phyloP scores from a whole-genome alignment of 2,329 filamentous ascomycete species.

The Aureobasidium mangrovei region DNA sequence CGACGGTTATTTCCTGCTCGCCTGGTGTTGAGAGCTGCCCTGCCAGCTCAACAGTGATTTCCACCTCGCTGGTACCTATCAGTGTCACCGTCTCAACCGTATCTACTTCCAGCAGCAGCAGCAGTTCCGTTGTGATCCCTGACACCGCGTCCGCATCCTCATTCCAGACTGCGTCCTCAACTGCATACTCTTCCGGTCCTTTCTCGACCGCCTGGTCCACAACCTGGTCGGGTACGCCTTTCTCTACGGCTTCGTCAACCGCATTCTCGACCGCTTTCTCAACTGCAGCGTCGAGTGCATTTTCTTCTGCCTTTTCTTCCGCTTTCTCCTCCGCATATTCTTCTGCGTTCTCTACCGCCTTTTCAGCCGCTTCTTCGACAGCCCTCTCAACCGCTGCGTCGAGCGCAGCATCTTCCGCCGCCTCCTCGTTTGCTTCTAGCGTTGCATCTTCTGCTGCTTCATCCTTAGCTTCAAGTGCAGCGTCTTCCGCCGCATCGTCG shows the following conservation, averaged over 20 bases:
- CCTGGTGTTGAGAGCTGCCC: slow-evolving; percentile 17
- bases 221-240: slow-evolving; percentile 1
- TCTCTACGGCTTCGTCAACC: not conserved
- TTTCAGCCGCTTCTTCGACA: slow-evolving; percentile 2
- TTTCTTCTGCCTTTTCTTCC: slow-evolving; percentile 4
- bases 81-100: slow-evolving; percentile 5
- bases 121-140: too few species aligned
- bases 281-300: not conserved
- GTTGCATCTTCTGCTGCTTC: slow-evolving; percentile 10
- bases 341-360: slow-evolving; percentile 6
- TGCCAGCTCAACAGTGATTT: not conserved
- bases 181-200: not conserved
- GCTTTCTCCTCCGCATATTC: slow-evolving; percentile 1
- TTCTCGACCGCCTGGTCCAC: slow-evolving; percentile 7
- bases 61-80: slow-evolving; percentile 6
- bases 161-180: not conserved
- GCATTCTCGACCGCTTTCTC: slow-evolving; percentile 2
- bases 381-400: slow-evolving; percentile 23
- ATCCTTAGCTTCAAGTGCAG: slow-evolving; percentile 7
- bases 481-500: slow-evolving; percentile 6
- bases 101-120: not conserved
- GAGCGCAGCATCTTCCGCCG: slow-evolving; percentile 5
- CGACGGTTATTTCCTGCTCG: slow-evolving; percentile 15
- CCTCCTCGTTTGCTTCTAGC: not conserved
- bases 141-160: too few species aligned